Conservation (phyloP, 2,329 filamentous ascomycete genomes). For the Penicillium occitanis region DNA sequence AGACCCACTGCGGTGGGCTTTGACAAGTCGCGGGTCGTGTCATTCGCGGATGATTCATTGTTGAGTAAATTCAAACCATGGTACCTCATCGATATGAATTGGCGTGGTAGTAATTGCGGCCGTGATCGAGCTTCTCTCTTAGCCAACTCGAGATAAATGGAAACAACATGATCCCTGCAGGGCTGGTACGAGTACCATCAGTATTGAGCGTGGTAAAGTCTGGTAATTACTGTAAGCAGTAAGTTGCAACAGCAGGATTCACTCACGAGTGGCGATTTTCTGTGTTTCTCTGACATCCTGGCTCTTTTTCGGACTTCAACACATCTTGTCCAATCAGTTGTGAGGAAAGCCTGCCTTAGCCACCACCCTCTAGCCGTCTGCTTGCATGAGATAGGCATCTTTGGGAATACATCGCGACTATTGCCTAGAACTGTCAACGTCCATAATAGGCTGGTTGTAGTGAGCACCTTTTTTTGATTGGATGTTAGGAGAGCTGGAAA, state of each 20-base stretch:
- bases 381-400: conserved; percentile 47
- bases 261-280: conserved; percentile 1
- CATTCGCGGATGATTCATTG: not conserved
- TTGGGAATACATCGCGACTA: not conserved
- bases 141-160: not conserved
- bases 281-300: conserved; percentile 1
- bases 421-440: not conserved
- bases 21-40: not conserved
- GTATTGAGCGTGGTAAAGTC: not conserved
- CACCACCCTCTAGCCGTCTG: conserved; percentile 68
- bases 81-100: not conserved
- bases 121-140: not conserved
- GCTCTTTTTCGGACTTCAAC: not conserved
- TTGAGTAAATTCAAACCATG: not conserved
- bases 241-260: not conserved
- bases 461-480: not conserved
- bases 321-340: conserved; percentile 1
- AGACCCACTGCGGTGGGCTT: conserved; percentile 2
- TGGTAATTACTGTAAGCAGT: conserved; percentile 4
- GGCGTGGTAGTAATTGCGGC: not conserved
- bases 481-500: not conserved
- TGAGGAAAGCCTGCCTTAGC: conserved; percentile 47
- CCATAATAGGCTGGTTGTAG: not conserved
- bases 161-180: not conserved
- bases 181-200: not conserved